Percentiles rank a stretch among this genome's conserved stretches.
phyloP scores from a whole-genome alignment of 352 stramenopile species.

The Globisporangium parvum region DNA sequence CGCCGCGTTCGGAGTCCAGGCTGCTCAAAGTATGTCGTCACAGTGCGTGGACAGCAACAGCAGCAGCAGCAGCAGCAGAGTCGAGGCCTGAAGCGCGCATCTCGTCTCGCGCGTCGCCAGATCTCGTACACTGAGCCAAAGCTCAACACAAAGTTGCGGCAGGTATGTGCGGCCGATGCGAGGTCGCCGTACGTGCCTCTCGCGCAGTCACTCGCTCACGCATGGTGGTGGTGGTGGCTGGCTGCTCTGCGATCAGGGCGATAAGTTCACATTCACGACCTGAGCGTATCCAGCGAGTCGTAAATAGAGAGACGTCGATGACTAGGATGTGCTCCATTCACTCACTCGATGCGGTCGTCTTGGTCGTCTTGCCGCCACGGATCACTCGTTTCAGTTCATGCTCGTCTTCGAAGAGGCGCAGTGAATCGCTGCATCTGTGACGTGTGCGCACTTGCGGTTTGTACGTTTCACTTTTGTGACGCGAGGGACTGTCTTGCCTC shows the following conservation, averaged over 20 bases:
- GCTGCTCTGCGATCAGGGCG: constrained; percentile 27
- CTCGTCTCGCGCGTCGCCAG: constrained; percentile 20
- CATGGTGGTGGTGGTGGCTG: too few species aligned
- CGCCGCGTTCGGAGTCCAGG: constrained; percentile 10
- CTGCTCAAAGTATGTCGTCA: constrained; percentile 13
- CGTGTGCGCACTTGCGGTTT: constrained; percentile 8
- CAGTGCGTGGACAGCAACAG: constrained; percentile 13
- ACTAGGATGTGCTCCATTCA: background rate
- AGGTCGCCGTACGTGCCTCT: background rate
- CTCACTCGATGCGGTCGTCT: background rate
- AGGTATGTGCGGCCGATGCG: constrained; percentile 27
- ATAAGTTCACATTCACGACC: constrained; percentile 75
- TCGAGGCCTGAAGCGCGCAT: constrained; percentile 7
- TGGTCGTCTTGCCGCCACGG: background rate
- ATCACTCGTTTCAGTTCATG: too few species aligned
- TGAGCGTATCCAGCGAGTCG: constrained; percentile 25
- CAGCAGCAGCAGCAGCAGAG: background rate
- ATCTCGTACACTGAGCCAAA: constrained; percentile 71
- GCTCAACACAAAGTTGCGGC: constrained; percentile 74
- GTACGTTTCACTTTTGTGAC: constrained; percentile 4
- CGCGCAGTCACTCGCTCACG: background rate
- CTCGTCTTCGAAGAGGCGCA: background rate
- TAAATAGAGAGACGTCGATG: background rate
- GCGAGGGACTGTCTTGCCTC: background rate
- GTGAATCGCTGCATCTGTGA: constrained; percentile 8